Evolutionary conservation across 495 filamentous ascomycete genomes (phyloP), one percentile per base, ranked within the genome.

Genomic region (Diplogelasinospora grovesii): DNA sequence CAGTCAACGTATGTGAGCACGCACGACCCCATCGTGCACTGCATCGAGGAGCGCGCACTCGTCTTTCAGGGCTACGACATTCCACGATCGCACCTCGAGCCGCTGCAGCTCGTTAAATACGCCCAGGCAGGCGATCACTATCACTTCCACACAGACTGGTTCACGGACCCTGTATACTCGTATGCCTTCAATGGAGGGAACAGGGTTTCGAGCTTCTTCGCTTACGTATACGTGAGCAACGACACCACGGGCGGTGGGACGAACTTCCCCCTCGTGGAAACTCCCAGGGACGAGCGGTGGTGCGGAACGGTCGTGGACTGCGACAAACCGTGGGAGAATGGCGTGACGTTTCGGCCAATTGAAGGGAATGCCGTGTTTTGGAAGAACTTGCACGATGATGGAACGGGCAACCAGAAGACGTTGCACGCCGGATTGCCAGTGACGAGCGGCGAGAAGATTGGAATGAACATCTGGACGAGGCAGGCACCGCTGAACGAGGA

Each of bases 401-500:
- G 81, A 31, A 65, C 55, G 2, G 80, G 79, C 14, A 76, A 81
- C 57, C 56, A 68, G 43, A 69, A 74, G 56, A 79, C 73, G 23
- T 70, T 81, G 60, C 82, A 86, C 64, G 79, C 79, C 8, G 79
- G 79, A 29, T 54, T 82, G 46, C 80, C 81, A 15, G 81, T 85
- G 8, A 73, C 66, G 22, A 64, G 59, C 40, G 82, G 82, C 25
- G 71, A 60, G 41, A 86, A 86, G 68, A 70, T 84, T 41, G 82
- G 82, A n/a, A 68, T 86, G 74, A 86, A 86, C 61, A 81, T 85
- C 49, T 86, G 82, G 82, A 79, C 67, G 9, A 58, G 61, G 25
- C 59, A 64, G 50, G 54, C 49, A 20, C 53, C 52, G 1, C 23
- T 66, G 16, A 43, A 50, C 7, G 56, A 62, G 24, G 60, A 60